Evolutionary conservation across 2,329 filamentous ascomycete genomes (phyloP).

Genomic region (Aspergillus tamarii): DNA sequence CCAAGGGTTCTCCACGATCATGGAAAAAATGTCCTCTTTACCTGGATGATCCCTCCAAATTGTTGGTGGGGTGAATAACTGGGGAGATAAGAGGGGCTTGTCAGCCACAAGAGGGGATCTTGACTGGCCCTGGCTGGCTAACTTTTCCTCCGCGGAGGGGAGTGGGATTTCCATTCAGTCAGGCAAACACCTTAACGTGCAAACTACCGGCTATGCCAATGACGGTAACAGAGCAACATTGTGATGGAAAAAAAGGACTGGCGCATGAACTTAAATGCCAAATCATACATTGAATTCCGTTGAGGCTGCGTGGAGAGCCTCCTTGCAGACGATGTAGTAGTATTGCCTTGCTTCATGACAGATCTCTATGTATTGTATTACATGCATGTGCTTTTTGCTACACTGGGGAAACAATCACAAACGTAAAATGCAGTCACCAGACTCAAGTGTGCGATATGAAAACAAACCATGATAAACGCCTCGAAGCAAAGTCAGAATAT

Average conservation of each 20-base stretch:
- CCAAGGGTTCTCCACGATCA: not conserved
- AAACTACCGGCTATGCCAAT: not conserved
- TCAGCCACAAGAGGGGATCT: conserved; percentile 19
- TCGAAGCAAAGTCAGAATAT: conserved; percentile 13
- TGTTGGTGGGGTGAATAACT: not conserved
- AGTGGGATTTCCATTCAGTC: not conserved
- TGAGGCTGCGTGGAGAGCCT: conserved; percentile 2
- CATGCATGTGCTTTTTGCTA: conserved; percentile 16
- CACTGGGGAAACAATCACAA: conserved; percentile 1
- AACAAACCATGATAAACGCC: conserved; percentile 14
- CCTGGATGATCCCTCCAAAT: not conserved
- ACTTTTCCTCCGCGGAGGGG: not conserved
- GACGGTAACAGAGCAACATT: not conserved
- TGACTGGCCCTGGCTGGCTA: not conserved
- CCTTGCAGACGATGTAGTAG: conserved; percentile 17
- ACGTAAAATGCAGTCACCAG: conserved; percentile 13
- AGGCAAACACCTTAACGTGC: not conserved
- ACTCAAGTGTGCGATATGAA: conserved; percentile 14
- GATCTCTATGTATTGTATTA: conserved; percentile 20
- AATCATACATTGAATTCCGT: conserved; percentile 3
- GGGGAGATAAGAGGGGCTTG: conserved; percentile 3
- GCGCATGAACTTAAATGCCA: not conserved
- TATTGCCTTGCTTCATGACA: conserved; percentile 18
- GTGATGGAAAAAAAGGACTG: not conserved
- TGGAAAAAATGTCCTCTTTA: not conserved